Percentiles rank a stretch among this genome's conserved stretches.
Evolutionary conservation across 257 asterid species (phyloP).

Genomic region (Solanum sitiens): DNA sequence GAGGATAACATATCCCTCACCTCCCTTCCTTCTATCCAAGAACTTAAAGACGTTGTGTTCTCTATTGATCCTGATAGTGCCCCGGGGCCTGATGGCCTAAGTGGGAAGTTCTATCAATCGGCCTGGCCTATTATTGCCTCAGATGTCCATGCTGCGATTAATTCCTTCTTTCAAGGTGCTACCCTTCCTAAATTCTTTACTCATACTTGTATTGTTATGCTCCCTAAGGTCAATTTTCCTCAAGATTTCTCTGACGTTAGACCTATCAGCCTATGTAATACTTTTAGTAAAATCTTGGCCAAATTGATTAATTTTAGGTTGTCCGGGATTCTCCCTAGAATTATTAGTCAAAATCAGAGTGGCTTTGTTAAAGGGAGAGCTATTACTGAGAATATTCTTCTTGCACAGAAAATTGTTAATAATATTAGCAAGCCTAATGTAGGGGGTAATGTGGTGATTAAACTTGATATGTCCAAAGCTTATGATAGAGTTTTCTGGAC

Average conservation of each 20-base stretch:
- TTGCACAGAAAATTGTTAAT: background rate
- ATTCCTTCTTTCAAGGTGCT: background rate
- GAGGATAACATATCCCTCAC: background rate
- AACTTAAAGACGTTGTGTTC: background rate
- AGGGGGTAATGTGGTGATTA: no score
- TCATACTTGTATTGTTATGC: background rate
- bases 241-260: background rate
- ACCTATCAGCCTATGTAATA: background rate
- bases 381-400: background rate
- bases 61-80: background rate
- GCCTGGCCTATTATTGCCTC: background rate
- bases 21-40: background rate
- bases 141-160: background rate
- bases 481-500: no score
- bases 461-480: no score
- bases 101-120: background rate
- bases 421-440: background rate
- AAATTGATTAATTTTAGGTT: background rate
- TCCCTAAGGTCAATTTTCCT: background rate
- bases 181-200: background rate
- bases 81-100: background rate
- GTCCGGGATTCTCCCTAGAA: background rate
- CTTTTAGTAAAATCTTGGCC: background rate
- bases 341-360: background rate
- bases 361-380: background rate